Conservation (phyloP, 331 rosid species). For the Acacia pycnantha region DNA sequence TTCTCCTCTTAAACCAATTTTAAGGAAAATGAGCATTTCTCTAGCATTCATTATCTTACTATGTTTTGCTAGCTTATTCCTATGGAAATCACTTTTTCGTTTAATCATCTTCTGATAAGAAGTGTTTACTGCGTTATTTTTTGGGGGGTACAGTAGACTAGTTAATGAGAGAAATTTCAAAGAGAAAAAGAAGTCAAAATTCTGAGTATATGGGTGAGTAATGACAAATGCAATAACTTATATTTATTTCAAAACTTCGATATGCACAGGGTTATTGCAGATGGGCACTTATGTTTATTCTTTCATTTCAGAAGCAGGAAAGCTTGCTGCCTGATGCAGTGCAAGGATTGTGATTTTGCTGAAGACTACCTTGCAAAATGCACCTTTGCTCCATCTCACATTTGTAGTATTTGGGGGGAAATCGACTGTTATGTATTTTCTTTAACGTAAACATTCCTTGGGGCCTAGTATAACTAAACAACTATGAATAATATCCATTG, state of each 20-base stretch:
- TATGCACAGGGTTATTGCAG: conserved; percentile 6
- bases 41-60: background rate
- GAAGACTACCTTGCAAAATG: background rate
- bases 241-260: background rate
- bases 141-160: background rate
- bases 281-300: background rate
- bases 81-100: background rate
- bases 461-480: background rate
- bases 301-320: conserved; percentile 21
- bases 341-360: background rate
- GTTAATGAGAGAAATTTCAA: background rate
- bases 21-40: background rate
- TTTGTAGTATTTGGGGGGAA: background rate
- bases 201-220: background rate
- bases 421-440: background rate
- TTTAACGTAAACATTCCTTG: background rate
- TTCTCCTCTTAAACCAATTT: background rate
- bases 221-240: background rate
- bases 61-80: background rate
- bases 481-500: conserved; percentile 38
- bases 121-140: background rate
- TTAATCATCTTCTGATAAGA: background rate
- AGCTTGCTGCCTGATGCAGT: background rate
- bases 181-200: background rate
- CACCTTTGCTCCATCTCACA: background rate